These are phyloP conservation scores for Boletus coccyginus DNA, from an alignment of 768 basidiomycete genomes.

Conservation along the genomic window DNA sequence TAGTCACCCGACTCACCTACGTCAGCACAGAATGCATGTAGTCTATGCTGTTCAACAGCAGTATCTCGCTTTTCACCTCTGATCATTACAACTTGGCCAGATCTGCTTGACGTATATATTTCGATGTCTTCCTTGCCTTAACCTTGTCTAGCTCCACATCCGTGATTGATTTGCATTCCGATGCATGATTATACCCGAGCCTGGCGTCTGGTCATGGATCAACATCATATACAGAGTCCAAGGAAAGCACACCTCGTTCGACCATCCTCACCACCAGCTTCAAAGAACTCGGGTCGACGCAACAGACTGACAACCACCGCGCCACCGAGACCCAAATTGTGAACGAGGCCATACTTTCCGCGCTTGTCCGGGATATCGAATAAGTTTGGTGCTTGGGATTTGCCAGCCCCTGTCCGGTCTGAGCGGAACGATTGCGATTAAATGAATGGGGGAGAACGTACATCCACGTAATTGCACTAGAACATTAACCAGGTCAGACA, in stretches of 20 bases:
- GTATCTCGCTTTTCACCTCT: too few species aligned
- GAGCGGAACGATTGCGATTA: background rate
- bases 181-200: constrained; percentile 77
- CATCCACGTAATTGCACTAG: constrained; percentile 72
- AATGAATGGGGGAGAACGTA: constrained; percentile 21
- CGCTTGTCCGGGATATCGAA: constrained; percentile 59
- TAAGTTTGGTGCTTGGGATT: constrained; percentile 71
- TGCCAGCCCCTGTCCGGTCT: constrained; percentile 58
- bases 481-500: background rate
- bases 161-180: constrained; percentile 60
- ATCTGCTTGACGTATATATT: constrained; percentile 29
- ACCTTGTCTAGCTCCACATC: constrained; percentile 67
- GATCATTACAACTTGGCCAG: constrained; percentile 37
- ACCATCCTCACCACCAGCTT: constrained; percentile 45
- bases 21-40: background rate
- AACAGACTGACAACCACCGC: constrained; percentile 75
- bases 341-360: constrained; percentile 76
- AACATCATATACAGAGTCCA: too few species aligned
- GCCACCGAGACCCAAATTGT: constrained; percentile 79
- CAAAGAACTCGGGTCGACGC: constrained; percentile 73
- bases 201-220: constrained; percentile 31
- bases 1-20: too few species aligned
- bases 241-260: constrained; percentile 45
- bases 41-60: background rate
- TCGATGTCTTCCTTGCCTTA: constrained; percentile 61